phyloP scores from a whole-genome alignment of 495 filamentous ascomycete genomes.

The Hyphodiscus hymeniophilus region DNA sequence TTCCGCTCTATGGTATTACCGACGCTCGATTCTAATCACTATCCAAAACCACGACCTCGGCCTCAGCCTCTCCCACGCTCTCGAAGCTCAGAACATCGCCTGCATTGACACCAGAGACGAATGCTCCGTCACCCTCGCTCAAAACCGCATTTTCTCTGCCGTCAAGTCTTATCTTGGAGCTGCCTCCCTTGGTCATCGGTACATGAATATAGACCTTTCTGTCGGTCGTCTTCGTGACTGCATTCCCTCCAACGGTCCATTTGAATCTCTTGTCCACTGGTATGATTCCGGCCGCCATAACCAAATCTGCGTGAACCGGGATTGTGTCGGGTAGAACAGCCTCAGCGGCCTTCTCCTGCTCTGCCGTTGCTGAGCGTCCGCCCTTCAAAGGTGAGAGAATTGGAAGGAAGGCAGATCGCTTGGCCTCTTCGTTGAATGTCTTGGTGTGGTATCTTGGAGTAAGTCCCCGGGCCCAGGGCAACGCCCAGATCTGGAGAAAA shows the following conservation, averaged over 20 bases:
- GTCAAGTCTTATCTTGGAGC: slow-evolving; percentile 47
- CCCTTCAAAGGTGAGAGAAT: slow-evolving; percentile 66
- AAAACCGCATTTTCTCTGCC: slow-evolving; percentile 52
- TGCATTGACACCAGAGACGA: slow-evolving; percentile 45
- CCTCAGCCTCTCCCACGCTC: slow-evolving; percentile 57
- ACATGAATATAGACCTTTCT: slow-evolving; percentile 71
- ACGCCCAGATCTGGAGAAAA: slow-evolving; percentile 76
- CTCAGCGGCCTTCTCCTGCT: slow-evolving; percentile 50
- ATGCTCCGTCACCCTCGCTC: slow-evolving; percentile 68
- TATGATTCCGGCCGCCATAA: slow-evolving; percentile 67
- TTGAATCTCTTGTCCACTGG: slow-evolving; percentile 43
- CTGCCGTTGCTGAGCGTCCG: slow-evolving; percentile 46
- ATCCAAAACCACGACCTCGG: slow-evolving; percentile 60
- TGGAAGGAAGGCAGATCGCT: slow-evolving; percentile 55
- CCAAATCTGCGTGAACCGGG: slow-evolving; percentile 71
- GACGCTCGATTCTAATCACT: slow-evolving; percentile 22
- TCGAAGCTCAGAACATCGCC: slow-evolving; percentile 54
- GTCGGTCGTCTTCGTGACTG: slow-evolving; percentile 34
- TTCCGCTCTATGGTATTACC: background rate
- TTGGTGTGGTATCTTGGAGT: slow-evolving; percentile 62
- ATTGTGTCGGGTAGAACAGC: slow-evolving; percentile 54
- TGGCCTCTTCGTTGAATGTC: slow-evolving; percentile 58
- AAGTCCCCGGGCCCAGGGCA: slow-evolving; percentile 61
- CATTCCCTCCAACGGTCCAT: slow-evolving; percentile 50
- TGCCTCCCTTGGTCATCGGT: slow-evolving; percentile 66